These are phyloP conservation scores for Pyrenophora tritici-repentis DNA, from an alignment of 2,329 filamentous ascomycete species.

Conservation along the genomic window DNA sequence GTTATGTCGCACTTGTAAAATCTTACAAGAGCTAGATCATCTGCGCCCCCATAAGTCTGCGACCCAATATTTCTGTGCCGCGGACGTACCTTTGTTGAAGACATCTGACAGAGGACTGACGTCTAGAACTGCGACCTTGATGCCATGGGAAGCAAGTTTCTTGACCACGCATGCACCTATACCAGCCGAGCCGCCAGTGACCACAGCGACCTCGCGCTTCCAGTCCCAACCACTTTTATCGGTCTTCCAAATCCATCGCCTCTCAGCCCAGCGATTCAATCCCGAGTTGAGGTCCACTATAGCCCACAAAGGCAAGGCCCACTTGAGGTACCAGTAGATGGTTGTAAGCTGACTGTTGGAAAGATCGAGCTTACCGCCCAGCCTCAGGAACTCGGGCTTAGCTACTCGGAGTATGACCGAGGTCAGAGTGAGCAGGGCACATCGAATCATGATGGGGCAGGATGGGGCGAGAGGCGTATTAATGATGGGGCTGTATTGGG, in stretches of 20 bases:
- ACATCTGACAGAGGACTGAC: constrained; percentile 36
- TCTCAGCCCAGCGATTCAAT: constrained; percentile 41
- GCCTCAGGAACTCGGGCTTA: constrained; percentile 29
- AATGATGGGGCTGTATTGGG: constrained; percentile 4
- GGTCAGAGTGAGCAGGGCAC: constrained; percentile 22
- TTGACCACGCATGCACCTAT: constrained; percentile 44
- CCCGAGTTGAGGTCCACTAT: constrained; percentile 32
- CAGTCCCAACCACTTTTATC: constrained; percentile 39
- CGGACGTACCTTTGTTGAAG: constrained; percentile 32
- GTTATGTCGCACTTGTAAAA: constrained; percentile 45
- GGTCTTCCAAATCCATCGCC: constrained; percentile 48
- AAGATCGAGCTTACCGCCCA: constrained; percentile 26
- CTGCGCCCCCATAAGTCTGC: constrained; percentile 25
- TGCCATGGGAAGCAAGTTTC: constrained; percentile 36
- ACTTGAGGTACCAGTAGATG: constrained; percentile 34
- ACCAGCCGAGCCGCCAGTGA: constrained; percentile 45
- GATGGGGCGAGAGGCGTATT: constrained; percentile 3
- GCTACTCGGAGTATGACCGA: constrained; percentile 22
- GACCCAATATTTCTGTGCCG: background rate
- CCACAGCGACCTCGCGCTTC: constrained; percentile 41
- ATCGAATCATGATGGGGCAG: constrained; percentile 26
- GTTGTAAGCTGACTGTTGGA: constrained; percentile 29
- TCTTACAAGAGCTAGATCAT: constrained; percentile 23
- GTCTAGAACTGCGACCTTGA: constrained; percentile 45
- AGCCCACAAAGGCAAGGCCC: constrained; percentile 30